A percentile compares a stretch with the other conserved stretches of the same genome.
phyloP scores from a whole-genome alignment of 495 filamentous ascomycete genomes.

The Penicillium egyptiacum region DNA sequence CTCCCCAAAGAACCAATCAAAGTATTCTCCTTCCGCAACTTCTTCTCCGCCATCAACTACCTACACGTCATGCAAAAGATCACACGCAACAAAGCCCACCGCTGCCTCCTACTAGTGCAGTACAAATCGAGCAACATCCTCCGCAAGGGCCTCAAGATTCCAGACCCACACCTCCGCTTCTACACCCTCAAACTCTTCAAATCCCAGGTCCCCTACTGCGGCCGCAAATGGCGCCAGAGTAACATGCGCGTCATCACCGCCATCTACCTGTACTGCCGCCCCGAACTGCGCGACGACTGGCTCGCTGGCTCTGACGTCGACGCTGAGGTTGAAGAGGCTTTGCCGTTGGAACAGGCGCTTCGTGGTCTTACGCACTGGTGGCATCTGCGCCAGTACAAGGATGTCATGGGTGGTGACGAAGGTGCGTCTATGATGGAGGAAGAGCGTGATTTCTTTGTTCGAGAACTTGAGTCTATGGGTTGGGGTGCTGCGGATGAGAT shows the following conservation, averaged over 20 bases:
- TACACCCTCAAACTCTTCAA: slow-evolving; percentile 99
- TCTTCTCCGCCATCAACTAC: slow-evolving; percentile 91
- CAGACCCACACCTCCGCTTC: slow-evolving; percentile 79
- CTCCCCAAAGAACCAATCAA: slow-evolving; percentile 79
- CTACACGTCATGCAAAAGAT: slow-evolving; percentile 96
- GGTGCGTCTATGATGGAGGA: slow-evolving; percentile 59
- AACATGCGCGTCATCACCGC: slow-evolving; percentile 99
- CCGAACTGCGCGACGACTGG: slow-evolving; percentile 95
- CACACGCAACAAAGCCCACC: slow-evolving; percentile 89
- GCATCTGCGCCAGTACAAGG: slow-evolving; percentile 78
- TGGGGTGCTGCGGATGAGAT: slow-evolving; percentile 50
- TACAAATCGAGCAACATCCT: slow-evolving; percentile 91
- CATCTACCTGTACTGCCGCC: slow-evolving; percentile 88
- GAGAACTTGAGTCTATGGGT: slow-evolving; percentile 84
- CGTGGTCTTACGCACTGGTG: slow-evolving; percentile 89
- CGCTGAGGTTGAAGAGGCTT: slow-evolving; percentile 84
- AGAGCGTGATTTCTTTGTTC: slow-evolving; percentile 85
- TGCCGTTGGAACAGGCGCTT: slow-evolving; percentile 87
- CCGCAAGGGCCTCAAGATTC: slow-evolving; percentile 85
- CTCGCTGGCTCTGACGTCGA: slow-evolving; percentile 87
- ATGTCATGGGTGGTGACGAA: slow-evolving; percentile 72
- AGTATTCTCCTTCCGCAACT: slow-evolving; percentile 87
- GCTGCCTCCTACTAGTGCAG: slow-evolving; percentile 87
- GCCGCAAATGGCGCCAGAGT: slow-evolving; percentile 94
- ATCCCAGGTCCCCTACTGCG: slow-evolving; percentile 95